Percentiles rank a stretch among this genome's conserved stretches.
Conservation (phyloP, 768 basidiomycete species). For the Amanita fuliginea region DNA sequence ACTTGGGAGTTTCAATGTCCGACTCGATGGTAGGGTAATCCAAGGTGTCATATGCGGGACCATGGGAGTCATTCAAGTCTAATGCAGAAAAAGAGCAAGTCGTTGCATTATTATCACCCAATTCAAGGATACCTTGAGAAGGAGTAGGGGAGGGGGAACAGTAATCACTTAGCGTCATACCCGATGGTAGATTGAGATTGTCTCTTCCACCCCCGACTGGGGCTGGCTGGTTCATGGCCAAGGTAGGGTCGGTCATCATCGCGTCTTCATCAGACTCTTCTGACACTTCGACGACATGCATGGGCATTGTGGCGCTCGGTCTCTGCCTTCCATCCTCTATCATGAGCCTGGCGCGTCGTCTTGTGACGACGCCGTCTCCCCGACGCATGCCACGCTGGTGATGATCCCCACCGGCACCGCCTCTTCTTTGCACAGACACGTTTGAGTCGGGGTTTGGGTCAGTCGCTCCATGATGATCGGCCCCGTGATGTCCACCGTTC, state of each 20-base stretch:
- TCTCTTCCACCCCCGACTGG: neutral
- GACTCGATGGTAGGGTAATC: neutral
- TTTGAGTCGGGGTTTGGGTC: constrained; percentile 12
- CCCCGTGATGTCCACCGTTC: constrained; percentile 16
- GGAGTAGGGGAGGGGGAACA: neutral
- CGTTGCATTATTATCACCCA: neutral
- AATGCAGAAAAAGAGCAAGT: neutral
- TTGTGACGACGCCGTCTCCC: constrained; percentile 28
- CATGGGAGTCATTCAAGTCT: neutral
- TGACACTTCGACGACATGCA: neutral
- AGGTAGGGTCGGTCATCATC: neutral
- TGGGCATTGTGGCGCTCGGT: neutral
- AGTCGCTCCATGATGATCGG: constrained; percentile 17
- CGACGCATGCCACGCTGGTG: neutral
- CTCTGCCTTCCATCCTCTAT: constrained; percentile 38
- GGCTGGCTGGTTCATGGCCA: neutral
- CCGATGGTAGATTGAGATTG: neutral
- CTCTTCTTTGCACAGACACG: constrained; percentile 1
- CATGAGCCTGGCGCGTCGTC: constrained; percentile 48
- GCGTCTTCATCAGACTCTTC: neutral
- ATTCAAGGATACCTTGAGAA: neutral
- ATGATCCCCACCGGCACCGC: neutral
- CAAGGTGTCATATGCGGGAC: neutral
- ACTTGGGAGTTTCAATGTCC: constrained; percentile 4
- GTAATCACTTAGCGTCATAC: constrained; percentile 6